These are phyloP conservation scores for Pachyrhizus erosus DNA, from an alignment of 306 rosid species.

Conservation along the genomic window DNA sequence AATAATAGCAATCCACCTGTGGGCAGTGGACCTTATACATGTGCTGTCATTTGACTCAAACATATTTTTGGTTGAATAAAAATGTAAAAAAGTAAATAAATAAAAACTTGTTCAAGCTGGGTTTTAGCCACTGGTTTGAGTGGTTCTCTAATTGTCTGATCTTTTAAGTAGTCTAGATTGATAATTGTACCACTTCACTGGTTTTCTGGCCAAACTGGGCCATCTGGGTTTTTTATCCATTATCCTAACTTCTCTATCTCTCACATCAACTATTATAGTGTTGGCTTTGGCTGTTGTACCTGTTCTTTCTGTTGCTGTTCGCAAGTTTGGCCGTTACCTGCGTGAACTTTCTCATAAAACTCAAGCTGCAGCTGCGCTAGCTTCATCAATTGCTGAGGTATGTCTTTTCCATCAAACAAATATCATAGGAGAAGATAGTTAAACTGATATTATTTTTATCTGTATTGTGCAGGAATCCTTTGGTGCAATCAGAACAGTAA, in stretches of 20 bases:
- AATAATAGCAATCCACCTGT: background rate
- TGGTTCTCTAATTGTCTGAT: background rate
- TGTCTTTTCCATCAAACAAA: slow-evolving; percentile 27
- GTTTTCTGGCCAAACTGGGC: background rate
- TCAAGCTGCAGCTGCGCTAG: slow-evolving; percentile 86
- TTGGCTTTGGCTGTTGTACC: slow-evolving; percentile 85
- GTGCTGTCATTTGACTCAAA: background rate
- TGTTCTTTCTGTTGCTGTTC: slow-evolving; percentile 73
- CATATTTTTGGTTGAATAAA: slow-evolving; percentile 13
- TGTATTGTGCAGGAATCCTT: slow-evolving; percentile 69
- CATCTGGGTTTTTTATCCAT: background rate
- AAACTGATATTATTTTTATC: slow-evolving; percentile 29
- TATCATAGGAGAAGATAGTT: slow-evolving; percentile 4
- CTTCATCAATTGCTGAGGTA: slow-evolving; percentile 88
- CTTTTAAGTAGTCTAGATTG: background rate
- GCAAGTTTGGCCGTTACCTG: slow-evolving; percentile 77
- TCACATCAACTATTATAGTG: slow-evolving; percentile 48
- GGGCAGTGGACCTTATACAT: background rate
- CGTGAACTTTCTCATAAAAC: slow-evolving; percentile 85
- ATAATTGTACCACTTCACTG: background rate
- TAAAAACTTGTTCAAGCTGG: background rate
- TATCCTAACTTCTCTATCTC: slow-evolving; percentile 32
- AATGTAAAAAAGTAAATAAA: background rate
- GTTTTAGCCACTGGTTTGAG: background rate
- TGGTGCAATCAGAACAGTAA: slow-evolving; percentile 85